phyloP scores from a whole-genome alignment of 2,329 filamentous ascomycete genomes.

The Apiospora sp. region DNA sequence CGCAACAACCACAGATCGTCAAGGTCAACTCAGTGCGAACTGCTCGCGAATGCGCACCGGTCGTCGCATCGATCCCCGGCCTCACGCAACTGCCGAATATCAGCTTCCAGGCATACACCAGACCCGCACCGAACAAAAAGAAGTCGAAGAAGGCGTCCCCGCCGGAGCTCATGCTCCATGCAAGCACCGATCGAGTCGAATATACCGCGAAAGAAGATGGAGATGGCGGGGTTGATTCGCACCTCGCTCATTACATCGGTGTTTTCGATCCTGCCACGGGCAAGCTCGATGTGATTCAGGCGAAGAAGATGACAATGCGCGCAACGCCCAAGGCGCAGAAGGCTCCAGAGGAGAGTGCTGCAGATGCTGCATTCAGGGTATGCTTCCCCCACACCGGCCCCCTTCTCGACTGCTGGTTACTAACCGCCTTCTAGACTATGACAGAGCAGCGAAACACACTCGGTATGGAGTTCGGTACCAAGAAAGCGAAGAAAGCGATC shows the following conservation, averaged over 20 bases:
- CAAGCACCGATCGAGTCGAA: constrained; percentile 63
- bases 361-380: constrained; percentile 48
- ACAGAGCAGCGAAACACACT: constrained; percentile 72
- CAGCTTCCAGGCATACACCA: constrained; percentile 59
- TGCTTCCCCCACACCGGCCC: constrained; percentile 25
- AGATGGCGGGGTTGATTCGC: constrained; percentile 47
- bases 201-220: constrained; percentile 66
- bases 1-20: constrained; percentile 44
- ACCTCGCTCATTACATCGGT: constrained; percentile 70
- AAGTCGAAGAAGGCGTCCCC: constrained; percentile 49
- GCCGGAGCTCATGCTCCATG: constrained; percentile 64
- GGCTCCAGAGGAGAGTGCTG: constrained; percentile 55
- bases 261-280: constrained; percentile 69
- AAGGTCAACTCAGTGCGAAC: constrained; percentile 56
- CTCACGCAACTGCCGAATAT: constrained; percentile 46
- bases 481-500: constrained; percentile 84
- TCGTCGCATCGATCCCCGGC: constrained; percentile 57
- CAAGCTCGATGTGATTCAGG: constrained; percentile 67
- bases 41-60: constrained; percentile 57
- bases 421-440: constrained; percentile 54
- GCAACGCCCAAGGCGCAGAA: constrained; percentile 65
- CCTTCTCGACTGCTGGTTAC: neutral
- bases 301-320: constrained; percentile 69
- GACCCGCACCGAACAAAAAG: constrained; percentile 46
- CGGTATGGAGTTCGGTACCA: constrained; percentile 82